phyloP scores from a whole-genome alignment of 768 basidiomycete genomes.

The Boletus speciosus region DNA sequence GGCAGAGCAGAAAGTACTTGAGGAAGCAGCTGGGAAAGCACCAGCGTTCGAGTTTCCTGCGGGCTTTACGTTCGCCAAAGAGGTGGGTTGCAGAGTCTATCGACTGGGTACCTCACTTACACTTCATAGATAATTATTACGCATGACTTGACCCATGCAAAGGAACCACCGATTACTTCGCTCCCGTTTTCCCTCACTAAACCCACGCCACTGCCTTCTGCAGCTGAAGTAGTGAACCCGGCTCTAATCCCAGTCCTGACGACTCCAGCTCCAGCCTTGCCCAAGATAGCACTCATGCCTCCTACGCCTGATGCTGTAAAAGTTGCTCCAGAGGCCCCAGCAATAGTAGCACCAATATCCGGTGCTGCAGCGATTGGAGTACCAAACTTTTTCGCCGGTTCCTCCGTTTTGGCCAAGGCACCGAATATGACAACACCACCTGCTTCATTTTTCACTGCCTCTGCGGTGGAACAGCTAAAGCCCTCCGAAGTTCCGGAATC shows the following conservation, averaged over 20 bases:
- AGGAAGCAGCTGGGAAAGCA: slow-evolving; percentile 52
- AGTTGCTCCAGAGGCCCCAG: slow-evolving; percentile 8
- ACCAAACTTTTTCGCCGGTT: slow-evolving; percentile 65
- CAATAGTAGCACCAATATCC: slow-evolving; percentile 7
- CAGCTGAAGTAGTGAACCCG: slow-evolving; percentile 14
- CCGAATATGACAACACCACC: slow-evolving; percentile 12
- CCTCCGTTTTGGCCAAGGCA: slow-evolving; percentile 44
- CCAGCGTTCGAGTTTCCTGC: slow-evolving; percentile 59
- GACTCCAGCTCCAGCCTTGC: slow-evolving; percentile 11
- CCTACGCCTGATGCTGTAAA: slow-evolving; percentile 26
- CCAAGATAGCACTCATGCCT: slow-evolving; percentile 24
- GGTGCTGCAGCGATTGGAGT: slow-evolving; percentile 28
- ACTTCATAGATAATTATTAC: slow-evolving; percentile 33
- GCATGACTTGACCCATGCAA: slow-evolving; percentile 43
- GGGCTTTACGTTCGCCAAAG: slow-evolving; percentile 66
- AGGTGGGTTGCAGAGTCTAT: slow-evolving; percentile 36
- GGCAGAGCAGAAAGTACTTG: slow-evolving; percentile 45
- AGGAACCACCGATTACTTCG: slow-evolving; percentile 62
- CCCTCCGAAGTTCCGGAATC: background rate
- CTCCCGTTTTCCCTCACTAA: slow-evolving; percentile 65
- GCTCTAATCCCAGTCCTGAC: slow-evolving; percentile 13
- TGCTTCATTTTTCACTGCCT: slow-evolving; percentile 22
- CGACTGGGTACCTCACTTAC: slow-evolving; percentile 1
- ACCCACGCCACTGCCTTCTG: slow-evolving; percentile 20
- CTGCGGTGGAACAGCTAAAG: slow-evolving; percentile 14